Base-by-base conservation (phyloP, 495 filamentous ascomycete species). In the Rostrohypoxylon terebratum region DNA sequence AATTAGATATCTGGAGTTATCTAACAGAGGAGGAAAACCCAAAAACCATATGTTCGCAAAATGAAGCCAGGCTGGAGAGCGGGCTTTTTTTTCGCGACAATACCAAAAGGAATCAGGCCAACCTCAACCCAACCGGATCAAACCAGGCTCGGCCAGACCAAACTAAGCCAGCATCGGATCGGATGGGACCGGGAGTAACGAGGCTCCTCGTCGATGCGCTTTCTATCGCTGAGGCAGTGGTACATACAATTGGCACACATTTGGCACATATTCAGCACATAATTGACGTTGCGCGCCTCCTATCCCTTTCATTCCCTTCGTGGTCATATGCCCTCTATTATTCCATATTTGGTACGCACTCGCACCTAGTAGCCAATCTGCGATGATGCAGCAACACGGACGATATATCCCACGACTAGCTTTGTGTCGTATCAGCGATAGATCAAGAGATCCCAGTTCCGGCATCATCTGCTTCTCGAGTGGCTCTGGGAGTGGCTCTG, bases 381-480 rank as follows among this genome's bases (percentile, higher is more conserved):
- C 47, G 33, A 55, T 11, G 23, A 34, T 34, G 33, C 1, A 34
- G 21, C 23, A 13, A 55, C 33, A 55, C 2, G 25, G 21, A 55
- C 51, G 9, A 25, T 45, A 34, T 23, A 61, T 68, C 65, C 38
- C 25, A 18, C 60, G 55, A 40, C 7, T 47, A 38, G 28, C 3
- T 47, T 47, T 55, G 36, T 60, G 23, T 60, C 20, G 13, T 58
- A 58, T 36, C 21, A 58, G 54, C 48, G 33, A 34, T 25, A 55
- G 31, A 42, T 44, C 38, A 34, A 42, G 38, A 42, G 38, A 13
- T 42, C 38, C 14, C n/a, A 42, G 38, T 42, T 42, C 38, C 38
- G 38, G 5, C 14, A 42, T 42, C 69, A 63, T 68, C 64, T 64
- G 44, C 54, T 38, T 40, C 45, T 60, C 42, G 68, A 28, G 28